Evolutionary conservation across 805 yeast species (phyloP).

Genomic region (Candida qinlingensis): DNA sequence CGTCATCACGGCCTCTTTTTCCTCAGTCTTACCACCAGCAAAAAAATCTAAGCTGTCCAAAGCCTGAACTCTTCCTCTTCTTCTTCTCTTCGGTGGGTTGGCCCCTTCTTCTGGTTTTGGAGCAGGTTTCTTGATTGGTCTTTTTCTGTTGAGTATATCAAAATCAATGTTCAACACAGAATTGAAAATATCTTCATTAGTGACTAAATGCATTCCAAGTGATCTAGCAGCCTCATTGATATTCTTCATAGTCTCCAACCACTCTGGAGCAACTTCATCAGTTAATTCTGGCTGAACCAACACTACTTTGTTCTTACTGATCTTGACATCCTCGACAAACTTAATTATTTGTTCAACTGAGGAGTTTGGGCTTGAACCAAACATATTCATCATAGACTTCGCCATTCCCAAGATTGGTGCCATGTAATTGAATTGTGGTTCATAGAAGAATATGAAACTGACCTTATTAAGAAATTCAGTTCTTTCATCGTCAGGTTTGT

Average conservation of each 20-base stretch:
- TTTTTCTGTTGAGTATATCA: conserved; percentile 7
- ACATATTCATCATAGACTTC: not conserved
- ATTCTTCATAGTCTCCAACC: not conserved
- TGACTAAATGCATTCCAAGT: conserved; percentile 18
- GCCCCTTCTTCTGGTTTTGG: not conserved
- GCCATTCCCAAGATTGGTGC: conserved; percentile 18
- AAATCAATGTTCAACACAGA: conserved; percentile 19
- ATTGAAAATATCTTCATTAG: conserved; percentile 25
- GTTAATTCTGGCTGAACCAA: conserved; percentile 14
- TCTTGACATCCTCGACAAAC: not conserved
- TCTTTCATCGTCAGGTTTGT: conserved; percentile 22
- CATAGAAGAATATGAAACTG: conserved; percentile 24
- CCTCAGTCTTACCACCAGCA: conserved; percentile 30
- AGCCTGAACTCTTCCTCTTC: conserved; percentile 24
- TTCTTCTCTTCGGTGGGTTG: conserved; percentile 12
- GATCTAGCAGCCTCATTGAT: conserved; percentile 16
- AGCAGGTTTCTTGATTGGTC: conserved; percentile 10
- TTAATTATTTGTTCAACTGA: not conserved
- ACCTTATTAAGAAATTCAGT: conserved; percentile 17
- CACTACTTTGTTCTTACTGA: conserved; percentile 1
- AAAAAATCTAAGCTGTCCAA: conserved; percentile 33
- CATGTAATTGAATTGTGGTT: conserved; percentile 19
- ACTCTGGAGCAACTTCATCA: not conserved
- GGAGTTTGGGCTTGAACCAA: not conserved
- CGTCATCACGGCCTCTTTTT: not conserved